Base-by-base conservation (phyloP, 495 filamentous ascomycete species). In the Pseudomonodictys pantanalensis region DNA sequence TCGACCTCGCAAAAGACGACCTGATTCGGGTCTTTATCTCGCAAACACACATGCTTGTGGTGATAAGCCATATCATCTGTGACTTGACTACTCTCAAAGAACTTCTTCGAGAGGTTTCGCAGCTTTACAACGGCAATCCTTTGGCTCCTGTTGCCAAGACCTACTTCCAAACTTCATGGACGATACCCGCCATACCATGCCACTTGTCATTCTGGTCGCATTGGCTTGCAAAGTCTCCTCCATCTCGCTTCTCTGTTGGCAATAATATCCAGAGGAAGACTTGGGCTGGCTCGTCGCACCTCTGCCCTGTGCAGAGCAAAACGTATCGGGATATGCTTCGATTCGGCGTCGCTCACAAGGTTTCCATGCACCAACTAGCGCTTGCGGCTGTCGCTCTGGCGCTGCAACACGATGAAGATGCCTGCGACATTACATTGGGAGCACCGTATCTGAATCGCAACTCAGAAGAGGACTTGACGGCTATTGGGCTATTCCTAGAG, bases 401-500 rank as follows among this genome's bases (percentile, higher is more conserved):
- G 1, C 46, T 73, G 0, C 56, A 68, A 20, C 3, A n/a, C 11
- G 39, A 53, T 26, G 24, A 8, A 5, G 29, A 60, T n/a, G 30
- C 48, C 0, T 26, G 9, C 10, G 71, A 75, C 42, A 67, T 75
- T 10, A 43, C 66, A 1, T 25, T 74, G 1, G 71, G 71, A 0
- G 57, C 33, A 0, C 73, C 73, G 3, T 70, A 61, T 30, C 23
- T 72, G 7, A 72, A 72, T 39, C 71, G 73, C 20, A 20, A 44
- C 9, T 48, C 53, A 30, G 55, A 61, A n/a, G 60, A 61, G 10
- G 71, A 73, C 50, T 39, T 70, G 8, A 47, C 66, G 6, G 60
- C 50, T 10, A 58, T 73, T 26, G 72, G 71, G 1, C 61, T 73
- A 0, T 75, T 73, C 49, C 67, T 75, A 3, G 69, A 73, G 41